A percentile compares a stretch with the other conserved stretches of the same genome.
phyloP scores from a whole-genome alignment of 768 basidiomycete genomes.

The Cantharellus anzutake region DNA sequence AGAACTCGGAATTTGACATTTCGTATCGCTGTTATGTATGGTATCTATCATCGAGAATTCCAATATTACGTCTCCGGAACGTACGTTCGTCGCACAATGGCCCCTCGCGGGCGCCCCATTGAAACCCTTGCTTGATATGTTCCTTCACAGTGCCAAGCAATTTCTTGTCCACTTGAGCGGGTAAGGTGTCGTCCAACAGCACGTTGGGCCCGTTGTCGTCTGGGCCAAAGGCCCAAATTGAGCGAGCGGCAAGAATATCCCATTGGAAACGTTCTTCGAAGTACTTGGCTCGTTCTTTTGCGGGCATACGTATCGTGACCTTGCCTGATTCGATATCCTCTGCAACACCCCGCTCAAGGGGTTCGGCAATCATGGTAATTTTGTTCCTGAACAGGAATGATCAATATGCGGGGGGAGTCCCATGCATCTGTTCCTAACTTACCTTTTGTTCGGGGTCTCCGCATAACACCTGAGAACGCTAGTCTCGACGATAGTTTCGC shows the following conservation, averaged over 20 bases:
- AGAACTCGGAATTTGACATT: conserved; percentile 96
- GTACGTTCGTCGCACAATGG: conserved; percentile 96
- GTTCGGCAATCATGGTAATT: conserved; percentile 98
- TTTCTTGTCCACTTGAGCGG: conserved; percentile 93
- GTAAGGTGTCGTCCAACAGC: conserved; percentile 86
- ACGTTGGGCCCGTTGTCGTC: conserved; percentile 91
- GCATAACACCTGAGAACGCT: conserved; percentile 97
- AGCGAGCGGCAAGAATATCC: conserved; percentile 92
- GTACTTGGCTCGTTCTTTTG: conserved; percentile 87
- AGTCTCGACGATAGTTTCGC: conserved; percentile 95
- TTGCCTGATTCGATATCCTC: conserved; percentile 90
- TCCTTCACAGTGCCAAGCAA: conserved; percentile 76
- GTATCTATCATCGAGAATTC: not conserved
- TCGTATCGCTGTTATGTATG: conserved; percentile 55
- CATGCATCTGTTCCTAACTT: conserved; percentile 15
- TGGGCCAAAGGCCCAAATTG: conserved; percentile 99
- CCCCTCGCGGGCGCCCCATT: conserved; percentile 96
- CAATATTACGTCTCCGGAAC: conserved; percentile 18
- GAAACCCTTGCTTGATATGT: conserved; percentile 97
- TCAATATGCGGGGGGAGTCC: not conserved
- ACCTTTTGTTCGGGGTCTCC: conserved; percentile 99
- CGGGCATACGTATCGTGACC: conserved; percentile 85
- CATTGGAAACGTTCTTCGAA: conserved; percentile 97
- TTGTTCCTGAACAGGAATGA: conserved; percentile 48
- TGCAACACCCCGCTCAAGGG: conserved; percentile 84